Conservation (phyloP, 352 stramenopile species). For the Plasmopara muralis region DNA sequence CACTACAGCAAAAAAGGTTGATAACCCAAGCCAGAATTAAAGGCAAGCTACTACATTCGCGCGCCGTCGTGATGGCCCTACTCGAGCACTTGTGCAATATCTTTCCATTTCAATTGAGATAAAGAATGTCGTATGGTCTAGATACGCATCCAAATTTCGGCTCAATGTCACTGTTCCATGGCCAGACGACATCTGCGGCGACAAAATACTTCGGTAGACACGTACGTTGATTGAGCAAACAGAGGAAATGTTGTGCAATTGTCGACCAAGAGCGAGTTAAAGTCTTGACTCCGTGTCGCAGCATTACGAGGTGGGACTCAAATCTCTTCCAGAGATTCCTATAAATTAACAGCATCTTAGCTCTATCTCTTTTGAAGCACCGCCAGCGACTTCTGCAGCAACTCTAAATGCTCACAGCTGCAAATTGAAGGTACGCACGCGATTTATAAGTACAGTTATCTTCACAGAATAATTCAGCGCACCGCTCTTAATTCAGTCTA, state of each 20-base stretch:
- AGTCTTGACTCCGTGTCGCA: slow-evolving; percentile 12
- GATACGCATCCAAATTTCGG: slow-evolving; percentile 1
- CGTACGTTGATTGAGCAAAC: background rate
- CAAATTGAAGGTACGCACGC: slow-evolving; percentile 14
- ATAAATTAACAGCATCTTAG: slow-evolving; percentile 4
- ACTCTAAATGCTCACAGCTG: slow-evolving; percentile 8
- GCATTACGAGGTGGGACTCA: slow-evolving; percentile 2
- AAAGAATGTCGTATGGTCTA: slow-evolving; percentile 21
- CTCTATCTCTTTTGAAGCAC: background rate
- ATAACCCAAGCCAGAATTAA: no score
- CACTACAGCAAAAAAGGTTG: no score
- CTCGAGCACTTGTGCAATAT: slow-evolving; percentile 6
- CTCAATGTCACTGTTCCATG: slow-evolving; percentile 21
- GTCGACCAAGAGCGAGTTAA: slow-evolving; percentile 16
- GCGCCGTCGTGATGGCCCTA: slow-evolving; percentile 15
- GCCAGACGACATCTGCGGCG: slow-evolving; percentile 17
- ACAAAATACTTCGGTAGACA: background rate
- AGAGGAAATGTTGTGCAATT: background rate
- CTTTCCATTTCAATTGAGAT: slow-evolving; percentile 2
- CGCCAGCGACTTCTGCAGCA: background rate
- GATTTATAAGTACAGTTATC: slow-evolving; percentile 11
- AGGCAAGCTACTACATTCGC: no score
- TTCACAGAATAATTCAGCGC: background rate
- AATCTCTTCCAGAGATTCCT: slow-evolving; percentile 21
- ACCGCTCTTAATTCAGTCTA: slow-evolving; percentile 5